Conservation (phyloP, 805 yeast species). For the Jamesozyma gamospora region DNA sequence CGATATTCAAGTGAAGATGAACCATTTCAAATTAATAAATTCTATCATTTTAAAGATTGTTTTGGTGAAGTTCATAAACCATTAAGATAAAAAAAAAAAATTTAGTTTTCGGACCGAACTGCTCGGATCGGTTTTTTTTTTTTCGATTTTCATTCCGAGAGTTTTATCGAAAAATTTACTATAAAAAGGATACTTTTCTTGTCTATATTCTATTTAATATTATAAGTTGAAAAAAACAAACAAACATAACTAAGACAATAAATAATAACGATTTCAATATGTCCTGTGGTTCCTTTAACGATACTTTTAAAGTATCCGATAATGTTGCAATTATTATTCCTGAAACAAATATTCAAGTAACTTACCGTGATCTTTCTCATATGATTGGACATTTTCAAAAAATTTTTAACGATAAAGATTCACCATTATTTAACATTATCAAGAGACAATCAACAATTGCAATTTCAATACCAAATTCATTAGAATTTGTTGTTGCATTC, state of each 20-base stretch:
- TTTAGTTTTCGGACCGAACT: neutral
- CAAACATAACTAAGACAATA: neutral
- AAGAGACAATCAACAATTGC: slow-evolving; percentile 41
- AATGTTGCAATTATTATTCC: slow-evolving; percentile 39
- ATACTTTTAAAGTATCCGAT: slow-evolving; percentile 30
- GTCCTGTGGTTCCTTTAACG: slow-evolving; percentile 34
- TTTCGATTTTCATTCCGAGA: neutral
- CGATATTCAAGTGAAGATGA: slow-evolving; percentile 13
- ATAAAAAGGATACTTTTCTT: neutral
- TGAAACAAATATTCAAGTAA: slow-evolving; percentile 34
- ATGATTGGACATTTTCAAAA: slow-evolving; percentile 42
- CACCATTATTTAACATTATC: slow-evolving; percentile 33
- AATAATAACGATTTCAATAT: no score
- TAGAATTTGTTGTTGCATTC: slow-evolving; percentile 49
- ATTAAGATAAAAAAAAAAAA: neutral
- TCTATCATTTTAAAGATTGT: slow-evolving; percentile 10
- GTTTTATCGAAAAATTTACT: neutral
- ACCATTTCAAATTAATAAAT: slow-evolving; percentile 14
- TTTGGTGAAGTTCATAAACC: slow-evolving; percentile 3
- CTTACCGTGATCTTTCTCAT: slow-evolving; percentile 36
- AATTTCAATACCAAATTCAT: slow-evolving; percentile 49
- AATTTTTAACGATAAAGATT: slow-evolving; percentile 32
- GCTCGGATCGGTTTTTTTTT: neutral
- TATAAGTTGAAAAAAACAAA: no score
- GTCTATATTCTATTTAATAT: no score